Evolutionary conservation across 257 asterid species (phyloP), one percentile per base, ranked within the genome.

Genomic region (Leonotis leonurus): DNA sequence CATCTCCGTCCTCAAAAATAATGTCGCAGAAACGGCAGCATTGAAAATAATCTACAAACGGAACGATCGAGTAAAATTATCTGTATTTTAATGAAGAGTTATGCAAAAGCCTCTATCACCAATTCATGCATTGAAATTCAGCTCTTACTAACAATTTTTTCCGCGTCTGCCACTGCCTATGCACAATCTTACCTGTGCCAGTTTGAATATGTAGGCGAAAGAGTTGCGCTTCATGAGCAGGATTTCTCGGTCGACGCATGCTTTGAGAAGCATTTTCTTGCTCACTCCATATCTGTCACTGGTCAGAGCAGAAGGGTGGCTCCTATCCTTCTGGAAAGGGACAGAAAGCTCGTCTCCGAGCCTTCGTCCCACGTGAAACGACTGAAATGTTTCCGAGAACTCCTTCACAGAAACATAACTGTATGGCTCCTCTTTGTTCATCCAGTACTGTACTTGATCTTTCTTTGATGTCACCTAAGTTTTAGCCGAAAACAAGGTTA

Each of bases 391-490:
- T 71, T 89, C 95, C 6, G 92, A 64, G 62, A 87, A 84, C 56
- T 87, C 94, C 22, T 68, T 74, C 10, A 56, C 88, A 5, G 91
- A 73, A 6, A 86, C 71, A 64, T 73, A 86, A 36, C 17, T 55
- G 72, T 81, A 87, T 24, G 89, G 78, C 49, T 81, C 84, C 3
- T 83, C 82, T 72, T 72, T 81, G 30, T 71, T 62, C 45, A 75
- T 75, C 97, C 97, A 78, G 36, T 89, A 87, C 62, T 89, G 97
- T 68, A 76, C 87, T 75, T 89, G 97, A 77, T 89, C 97, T 71
- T 89, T 89, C 81, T 65, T 87, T 24, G 97, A 89, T 14, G 95
- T 84, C 67, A 89, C 95, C 96, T 89, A 40, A n/a, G n/a, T n/a
- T n/a, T 3, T 6, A 6, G 39, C 39, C 14, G 25, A n/a, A n/a